Conservation (phyloP, 2,329 filamentous ascomycete species). For the Chalara sp. region DNA sequence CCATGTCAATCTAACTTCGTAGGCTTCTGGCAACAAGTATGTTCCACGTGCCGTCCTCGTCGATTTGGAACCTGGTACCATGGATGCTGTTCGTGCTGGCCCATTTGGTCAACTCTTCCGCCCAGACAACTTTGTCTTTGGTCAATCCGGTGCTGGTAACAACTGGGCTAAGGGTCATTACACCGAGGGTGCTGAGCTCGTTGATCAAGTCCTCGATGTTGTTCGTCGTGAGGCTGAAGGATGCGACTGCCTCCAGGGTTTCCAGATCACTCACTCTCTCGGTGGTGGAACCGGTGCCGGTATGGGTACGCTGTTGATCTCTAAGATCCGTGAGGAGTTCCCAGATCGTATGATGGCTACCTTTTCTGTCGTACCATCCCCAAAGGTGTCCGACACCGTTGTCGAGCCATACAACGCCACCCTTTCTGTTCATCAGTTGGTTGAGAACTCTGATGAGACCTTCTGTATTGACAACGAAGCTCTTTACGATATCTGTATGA, state of each 20-base stretch:
- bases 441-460: constrained; percentile 99
- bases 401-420: constrained; percentile 99
- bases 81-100: constrained; percentile 97
- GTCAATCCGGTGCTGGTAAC: constrained; percentile 99
- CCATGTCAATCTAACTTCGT: constrained; percentile 22
- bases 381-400: constrained; percentile 99
- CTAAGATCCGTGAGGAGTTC: constrained; percentile 99
- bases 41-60: constrained; percentile 98
- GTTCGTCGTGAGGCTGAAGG: constrained; percentile 98
- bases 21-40: constrained; percentile 98
- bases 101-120: constrained; percentile 99
- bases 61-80: constrained; percentile 98
- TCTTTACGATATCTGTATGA: constrained; percentile 99
- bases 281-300: constrained; percentile 99
- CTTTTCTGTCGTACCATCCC: constrained; percentile 97
- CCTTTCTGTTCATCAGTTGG: constrained; percentile 96
- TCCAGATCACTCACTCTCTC: constrained; percentile 99
- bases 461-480: constrained; percentile 99
- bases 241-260: constrained; percentile 99
- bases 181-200: constrained; percentile 98
- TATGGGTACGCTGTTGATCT: constrained; percentile 99
- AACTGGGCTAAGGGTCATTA: constrained; percentile 99
- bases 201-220: constrained; percentile 96
- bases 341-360: constrained; percentile 99
- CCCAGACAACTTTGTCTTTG: constrained; percentile 99